phyloP scores from a whole-genome alignment of 129 eudicot species.

The Kitagawia praeruptora region DNA sequence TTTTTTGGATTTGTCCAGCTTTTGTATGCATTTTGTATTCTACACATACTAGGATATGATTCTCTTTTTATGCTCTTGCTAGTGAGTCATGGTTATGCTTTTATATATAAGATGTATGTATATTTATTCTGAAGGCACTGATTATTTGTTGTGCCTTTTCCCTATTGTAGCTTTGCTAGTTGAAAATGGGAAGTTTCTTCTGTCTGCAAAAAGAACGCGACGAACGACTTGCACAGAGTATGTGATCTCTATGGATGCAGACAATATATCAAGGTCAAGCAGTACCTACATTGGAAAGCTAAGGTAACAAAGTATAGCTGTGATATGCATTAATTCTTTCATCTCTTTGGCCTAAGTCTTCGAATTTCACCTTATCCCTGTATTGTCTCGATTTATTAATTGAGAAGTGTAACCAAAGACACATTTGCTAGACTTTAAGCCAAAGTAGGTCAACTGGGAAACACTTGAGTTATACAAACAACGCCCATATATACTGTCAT shows the following conservation, averaged over 20 bases:
- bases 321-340: background rate
- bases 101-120: background rate
- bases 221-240: constrained; percentile 86
- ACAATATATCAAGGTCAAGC: constrained; percentile 81
- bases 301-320: constrained; percentile 28
- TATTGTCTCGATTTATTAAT: background rate
- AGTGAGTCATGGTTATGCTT: background rate
- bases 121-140: background rate
- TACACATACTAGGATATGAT: background rate
- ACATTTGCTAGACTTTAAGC: background rate
- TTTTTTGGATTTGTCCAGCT: background rate
- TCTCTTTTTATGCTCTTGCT: background rate
- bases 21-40: background rate
- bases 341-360: background rate
- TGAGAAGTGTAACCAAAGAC: background rate
- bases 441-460: background rate
- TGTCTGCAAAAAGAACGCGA: constrained; percentile 82
- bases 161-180: constrained; percentile 62
- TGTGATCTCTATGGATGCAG: constrained; percentile 75
- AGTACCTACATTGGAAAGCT: constrained; percentile 81
- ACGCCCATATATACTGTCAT: background rate
- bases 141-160: constrained; percentile 8
- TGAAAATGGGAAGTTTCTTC: constrained; percentile 81
- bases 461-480: background rate
- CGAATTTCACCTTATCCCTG: background rate